Base-by-base conservation (phyloP, 192 early-diverging fungal genomes). In the Spizellomyces sp. region DNA sequence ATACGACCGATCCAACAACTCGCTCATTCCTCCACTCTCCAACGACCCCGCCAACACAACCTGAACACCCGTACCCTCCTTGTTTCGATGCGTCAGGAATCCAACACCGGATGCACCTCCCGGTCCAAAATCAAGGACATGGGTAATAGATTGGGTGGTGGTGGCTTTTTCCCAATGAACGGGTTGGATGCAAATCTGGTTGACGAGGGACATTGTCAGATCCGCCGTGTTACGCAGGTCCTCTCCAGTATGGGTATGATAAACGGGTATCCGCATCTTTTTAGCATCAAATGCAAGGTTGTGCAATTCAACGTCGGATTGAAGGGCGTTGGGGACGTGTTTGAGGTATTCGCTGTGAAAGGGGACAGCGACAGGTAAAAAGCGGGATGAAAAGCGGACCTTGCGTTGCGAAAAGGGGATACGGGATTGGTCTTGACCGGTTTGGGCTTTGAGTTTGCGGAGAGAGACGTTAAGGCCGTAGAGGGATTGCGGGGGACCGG, bases 91-190 rank as follows among this genome's bases (percentile, higher is more conserved):
- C 17, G 94, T 94, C 66, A 96, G 77, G 52, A 82, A 76, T 44
- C 94, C 95, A 71, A 98, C 90, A 12, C 95, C 95, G 5, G 86
- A 87, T 8, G 90, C 69, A 9, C 93, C 92, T 44, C 93, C 93
- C 0, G 95, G 93, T 14, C 96, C 94, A 82, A 96, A 98, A 79
- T 98, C 96, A 22, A 98, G 84, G 17, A 96, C 86, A 79, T 98
- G 96, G 9, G 94, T 93, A 69, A 86, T 81, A 62, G 80, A 80
- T 8, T 79, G 76, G 43, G 75, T 76, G 21, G 78, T 81, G 43
- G 81, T 81, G 10, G 80, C 91, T 61, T 80, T 84, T 58, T 93
- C 88, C 93, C 93, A 95, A 75, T 92, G 74, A 8, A 93, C 88
- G 50, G 90, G 82, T 67, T 80, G 80, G 21, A 76, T 81, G 73